A percentile compares a stretch with the other conserved stretches of the same genome.
Evolutionary conservation across 2,329 filamentous ascomycete genomes (phyloP).

Genomic region (Arthrocladium fulminans): DNA sequence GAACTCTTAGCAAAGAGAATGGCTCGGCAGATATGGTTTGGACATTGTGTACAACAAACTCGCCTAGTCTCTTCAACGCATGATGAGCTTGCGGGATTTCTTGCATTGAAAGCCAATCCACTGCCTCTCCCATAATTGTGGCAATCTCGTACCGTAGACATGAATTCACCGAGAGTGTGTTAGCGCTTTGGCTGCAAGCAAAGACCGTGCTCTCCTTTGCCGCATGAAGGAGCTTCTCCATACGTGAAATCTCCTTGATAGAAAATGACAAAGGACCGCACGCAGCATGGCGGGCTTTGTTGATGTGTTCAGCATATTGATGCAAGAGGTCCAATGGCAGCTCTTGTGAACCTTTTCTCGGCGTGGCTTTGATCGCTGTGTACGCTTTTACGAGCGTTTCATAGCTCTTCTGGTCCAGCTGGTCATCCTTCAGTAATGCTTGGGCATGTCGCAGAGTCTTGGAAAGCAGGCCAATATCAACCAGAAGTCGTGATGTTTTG

Average conservation of each 20-base stretch:
- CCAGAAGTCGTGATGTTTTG: background rate
- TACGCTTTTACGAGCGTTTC: background rate
- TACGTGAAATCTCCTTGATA: background rate
- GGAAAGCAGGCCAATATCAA: background rate
- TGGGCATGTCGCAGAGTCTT: background rate
- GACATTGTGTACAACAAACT: background rate
- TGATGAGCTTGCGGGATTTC: no score
- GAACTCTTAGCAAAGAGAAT: background rate
- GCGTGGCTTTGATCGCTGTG: background rate
- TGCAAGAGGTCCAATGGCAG: background rate
- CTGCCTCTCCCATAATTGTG: no score
- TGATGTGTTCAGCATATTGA: background rate
- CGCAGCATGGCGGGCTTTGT: no score
- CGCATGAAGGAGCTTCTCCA: background rate
- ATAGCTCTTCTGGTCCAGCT: background rate
- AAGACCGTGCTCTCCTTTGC: background rate
- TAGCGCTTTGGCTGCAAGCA: background rate
- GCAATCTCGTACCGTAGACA: no score
- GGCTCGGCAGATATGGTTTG: background rate
- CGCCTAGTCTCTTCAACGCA: no score
- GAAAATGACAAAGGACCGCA: background rate
- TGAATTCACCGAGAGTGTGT: no score
- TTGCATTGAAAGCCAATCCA: no score
- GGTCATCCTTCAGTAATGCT: background rate
- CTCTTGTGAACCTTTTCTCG: background rate